A percentile compares a stretch with the other conserved stretches of the same genome.
Evolutionary conservation across 2,329 filamentous ascomycete species (phyloP).

Genomic region (Apiospora sp.): DNA sequence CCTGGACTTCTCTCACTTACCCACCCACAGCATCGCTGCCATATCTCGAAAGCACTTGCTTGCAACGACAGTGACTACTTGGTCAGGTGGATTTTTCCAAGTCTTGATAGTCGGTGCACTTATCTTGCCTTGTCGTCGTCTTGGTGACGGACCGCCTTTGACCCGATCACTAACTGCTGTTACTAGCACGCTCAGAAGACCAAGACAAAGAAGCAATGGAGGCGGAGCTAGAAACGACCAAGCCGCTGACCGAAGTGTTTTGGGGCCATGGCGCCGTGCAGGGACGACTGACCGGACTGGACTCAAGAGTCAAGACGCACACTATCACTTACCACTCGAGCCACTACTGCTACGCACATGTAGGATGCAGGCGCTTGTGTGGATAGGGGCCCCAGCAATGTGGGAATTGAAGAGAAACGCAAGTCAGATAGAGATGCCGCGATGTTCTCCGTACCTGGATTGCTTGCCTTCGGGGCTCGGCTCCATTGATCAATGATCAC

Average conservation of each 20-base stretch:
- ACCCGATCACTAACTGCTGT: background rate
- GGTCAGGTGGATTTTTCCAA: constrained; percentile 9
- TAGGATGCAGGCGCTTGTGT: background rate
- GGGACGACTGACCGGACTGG: background rate
- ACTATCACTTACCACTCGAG: background rate
- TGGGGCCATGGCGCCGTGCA: constrained; percentile 7
- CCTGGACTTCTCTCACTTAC: background rate
- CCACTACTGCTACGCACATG: background rate
- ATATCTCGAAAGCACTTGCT: constrained; percentile 6
- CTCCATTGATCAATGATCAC: background rate
- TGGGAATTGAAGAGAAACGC: background rate
- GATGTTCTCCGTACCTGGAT: constrained; percentile 19
- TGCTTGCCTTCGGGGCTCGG: constrained; percentile 15
- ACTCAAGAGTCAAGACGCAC: constrained; percentile 17
- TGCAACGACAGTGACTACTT: background rate
- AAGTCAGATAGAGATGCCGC: constrained; percentile 18
- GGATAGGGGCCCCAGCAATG: background rate
- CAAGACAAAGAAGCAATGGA: background rate
- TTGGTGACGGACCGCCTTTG: background rate
- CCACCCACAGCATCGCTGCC: constrained; percentile 3
- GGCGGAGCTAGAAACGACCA: background rate
- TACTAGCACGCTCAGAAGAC: background rate
- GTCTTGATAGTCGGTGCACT: background rate
- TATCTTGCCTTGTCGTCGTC: background rate
- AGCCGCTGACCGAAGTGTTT: background rate